Conservation (phyloP, 2,329 filamentous ascomycete species). For the Dactylellina cionopaga region DNA sequence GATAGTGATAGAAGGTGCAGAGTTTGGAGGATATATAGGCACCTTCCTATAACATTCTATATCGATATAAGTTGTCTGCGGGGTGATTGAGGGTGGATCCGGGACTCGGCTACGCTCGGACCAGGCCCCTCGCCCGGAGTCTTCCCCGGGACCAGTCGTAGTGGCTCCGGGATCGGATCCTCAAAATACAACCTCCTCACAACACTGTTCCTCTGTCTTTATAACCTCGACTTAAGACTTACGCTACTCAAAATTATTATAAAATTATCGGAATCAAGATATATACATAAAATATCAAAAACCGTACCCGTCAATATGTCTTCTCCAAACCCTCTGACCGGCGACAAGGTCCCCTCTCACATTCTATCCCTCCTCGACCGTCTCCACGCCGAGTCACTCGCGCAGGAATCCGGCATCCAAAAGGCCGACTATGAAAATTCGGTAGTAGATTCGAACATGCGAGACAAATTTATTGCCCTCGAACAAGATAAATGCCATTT, state of each 20-base stretch:
- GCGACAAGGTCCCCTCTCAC: constrained; percentile 57
- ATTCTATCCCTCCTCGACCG: constrained; percentile 60
- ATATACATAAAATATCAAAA: neutral
- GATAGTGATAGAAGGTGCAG: constrained; percentile 11
- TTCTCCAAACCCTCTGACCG: constrained; percentile 54
- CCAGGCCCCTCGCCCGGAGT: constrained; percentile 48
- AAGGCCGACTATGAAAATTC: constrained; percentile 54
- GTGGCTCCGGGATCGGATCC: constrained; percentile 20
- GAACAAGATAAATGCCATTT: constrained; percentile 70
- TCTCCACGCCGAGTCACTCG: constrained; percentile 59
- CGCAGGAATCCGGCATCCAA: constrained; percentile 58
- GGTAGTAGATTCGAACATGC: constrained; percentile 62
- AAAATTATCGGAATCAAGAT: too few species aligned
- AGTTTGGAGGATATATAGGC: constrained; percentile 10
- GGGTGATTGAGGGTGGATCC: constrained; percentile 3
- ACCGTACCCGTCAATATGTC: too few species aligned
- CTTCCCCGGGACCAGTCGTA: constrained; percentile 5
- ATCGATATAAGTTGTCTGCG: neutral
- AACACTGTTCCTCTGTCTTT: too few species aligned
- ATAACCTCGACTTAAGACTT: too few species aligned
- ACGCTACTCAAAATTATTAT: too few species aligned
- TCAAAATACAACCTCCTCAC: neutral
- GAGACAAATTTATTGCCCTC: constrained; percentile 70
- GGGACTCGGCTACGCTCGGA: constrained; percentile 39
- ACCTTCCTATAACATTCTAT: constrained; percentile 42